phyloP scores from a whole-genome alignment of 768 basidiomycete genomes.

The Russula virescens region DNA sequence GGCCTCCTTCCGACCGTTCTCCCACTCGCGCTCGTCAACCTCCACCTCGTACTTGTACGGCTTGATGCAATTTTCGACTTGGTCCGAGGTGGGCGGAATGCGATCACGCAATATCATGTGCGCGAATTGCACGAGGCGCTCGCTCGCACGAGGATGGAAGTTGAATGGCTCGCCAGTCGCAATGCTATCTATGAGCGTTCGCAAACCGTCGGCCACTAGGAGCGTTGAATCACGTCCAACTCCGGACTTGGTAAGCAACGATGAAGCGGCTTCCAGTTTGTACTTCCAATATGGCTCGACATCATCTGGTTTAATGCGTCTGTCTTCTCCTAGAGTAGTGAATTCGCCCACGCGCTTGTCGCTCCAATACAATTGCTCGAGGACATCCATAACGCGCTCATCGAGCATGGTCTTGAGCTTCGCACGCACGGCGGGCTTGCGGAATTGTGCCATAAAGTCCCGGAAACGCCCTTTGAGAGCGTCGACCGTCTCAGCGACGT shows the following conservation, averaged over 20 bases:
- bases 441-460: constrained; percentile 77
- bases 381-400: constrained; percentile 93
- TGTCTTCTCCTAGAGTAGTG: constrained; percentile 59
- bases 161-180: constrained; percentile 86
- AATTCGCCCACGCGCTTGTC: constrained; percentile 84
- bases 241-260: constrained; percentile 91
- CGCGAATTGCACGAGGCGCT: constrained; percentile 86
- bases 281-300: constrained; percentile 92
- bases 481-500: constrained; percentile 97
- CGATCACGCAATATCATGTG: constrained; percentile 91
- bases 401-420: constrained; percentile 92
- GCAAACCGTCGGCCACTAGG: constrained; percentile 90
- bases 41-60: constrained; percentile 99
- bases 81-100: constrained; percentile 91
- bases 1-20: constrained; percentile 66
- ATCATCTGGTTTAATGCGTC: constrained; percentile 63
- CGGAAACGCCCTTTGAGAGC: constrained; percentile 86
- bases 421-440: constrained; percentile 79
- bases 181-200: constrained; percentile 85
- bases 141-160: constrained; percentile 82
- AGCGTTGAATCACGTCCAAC: constrained; percentile 91
- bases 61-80: constrained; percentile 99
- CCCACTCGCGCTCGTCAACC: constrained; percentile 91
- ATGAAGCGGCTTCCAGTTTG: constrained; percentile 92
- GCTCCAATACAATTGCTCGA: constrained; percentile 96